Conservation (phyloP, 2,329 filamentous ascomycete genomes). For the Fusarium neocosmosporiellum region DNA sequence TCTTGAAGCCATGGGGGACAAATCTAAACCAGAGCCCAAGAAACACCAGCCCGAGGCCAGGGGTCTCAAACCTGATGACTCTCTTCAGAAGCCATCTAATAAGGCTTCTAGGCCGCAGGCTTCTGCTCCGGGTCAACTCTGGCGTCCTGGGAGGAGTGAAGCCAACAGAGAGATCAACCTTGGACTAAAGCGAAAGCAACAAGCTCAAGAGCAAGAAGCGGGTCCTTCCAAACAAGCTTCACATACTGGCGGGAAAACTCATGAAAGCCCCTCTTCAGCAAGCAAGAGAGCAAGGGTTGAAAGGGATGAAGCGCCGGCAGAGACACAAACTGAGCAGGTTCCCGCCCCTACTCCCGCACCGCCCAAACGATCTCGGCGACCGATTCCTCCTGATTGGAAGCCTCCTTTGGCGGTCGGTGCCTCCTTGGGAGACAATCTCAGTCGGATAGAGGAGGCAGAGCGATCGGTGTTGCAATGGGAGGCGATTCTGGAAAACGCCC, state of each 20-base stretch:
- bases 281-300: background rate
- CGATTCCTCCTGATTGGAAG: slow-evolving; percentile 31
- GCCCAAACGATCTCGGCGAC: slow-evolving; percentile 1
- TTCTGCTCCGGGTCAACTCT: background rate
- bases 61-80: background rate
- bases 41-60: background rate
- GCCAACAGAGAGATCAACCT: slow-evolving; percentile 37
- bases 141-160: slow-evolving; percentile 34
- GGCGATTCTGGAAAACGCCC: slow-evolving; percentile 36
- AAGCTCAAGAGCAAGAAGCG: background rate
- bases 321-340: background rate
- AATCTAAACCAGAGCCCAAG: slow-evolving; percentile 1
- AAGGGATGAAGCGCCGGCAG: background rate
- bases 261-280: background rate
- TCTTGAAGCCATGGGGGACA: slow-evolving; percentile 8
- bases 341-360: background rate
- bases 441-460: slow-evolving; percentile 38
- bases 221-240: background rate
- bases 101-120: background rate
- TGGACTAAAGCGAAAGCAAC: slow-evolving; percentile 12
- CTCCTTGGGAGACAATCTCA: slow-evolving; percentile 38
- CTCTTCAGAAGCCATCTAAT: background rate
- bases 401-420: slow-evolving; percentile 39
- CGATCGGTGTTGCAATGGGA: slow-evolving; percentile 40
- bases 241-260: background rate